phyloP scores from a whole-genome alignment of 2,329 filamentous ascomycete genomes.

The Cladosporium halotolerans region DNA sequence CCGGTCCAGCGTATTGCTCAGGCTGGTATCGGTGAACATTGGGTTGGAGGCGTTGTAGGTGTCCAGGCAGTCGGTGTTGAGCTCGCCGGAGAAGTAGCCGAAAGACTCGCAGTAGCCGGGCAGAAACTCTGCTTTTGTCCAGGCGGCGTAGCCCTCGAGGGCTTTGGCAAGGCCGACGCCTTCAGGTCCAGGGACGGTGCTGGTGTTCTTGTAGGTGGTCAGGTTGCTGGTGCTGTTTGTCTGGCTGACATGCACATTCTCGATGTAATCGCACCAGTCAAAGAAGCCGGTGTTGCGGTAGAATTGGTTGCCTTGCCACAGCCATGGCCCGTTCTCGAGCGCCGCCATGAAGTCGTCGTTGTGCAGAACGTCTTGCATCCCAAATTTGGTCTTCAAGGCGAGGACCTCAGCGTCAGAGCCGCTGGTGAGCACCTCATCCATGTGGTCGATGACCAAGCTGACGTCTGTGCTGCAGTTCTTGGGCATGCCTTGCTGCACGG shows the following conservation, averaged over 20 bases:
- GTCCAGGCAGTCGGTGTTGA: constrained; percentile 47
- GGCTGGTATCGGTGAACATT: constrained; percentile 45
- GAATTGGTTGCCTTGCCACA: constrained; percentile 52
- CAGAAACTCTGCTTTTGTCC: constrained; percentile 42
- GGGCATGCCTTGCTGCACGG: constrained; percentile 53
- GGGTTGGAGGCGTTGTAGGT: constrained; percentile 46
- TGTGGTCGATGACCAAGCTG: constrained; percentile 45
- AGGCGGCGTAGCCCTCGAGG: constrained; percentile 50
- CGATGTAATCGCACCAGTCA: constrained; percentile 38
- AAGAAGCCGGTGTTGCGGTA: constrained; percentile 41
- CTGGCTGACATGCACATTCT: constrained; percentile 22
- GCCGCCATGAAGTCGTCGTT: constrained; percentile 50
- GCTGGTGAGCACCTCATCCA: constrained; percentile 32
- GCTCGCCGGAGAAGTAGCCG: constrained; percentile 42
- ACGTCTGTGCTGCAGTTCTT: constrained; percentile 53
- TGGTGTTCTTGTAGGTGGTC: constrained; percentile 25
- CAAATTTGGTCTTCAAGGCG: constrained; percentile 48
- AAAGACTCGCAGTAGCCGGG: constrained; percentile 44
- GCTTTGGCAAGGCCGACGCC: constrained; percentile 52
- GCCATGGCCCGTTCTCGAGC: constrained; percentile 51
- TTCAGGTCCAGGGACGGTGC: constrained; percentile 29
- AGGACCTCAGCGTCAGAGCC: constrained; percentile 29
- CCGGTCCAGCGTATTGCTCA: constrained; percentile 43
- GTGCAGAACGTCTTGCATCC: constrained; percentile 44
- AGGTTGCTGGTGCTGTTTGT: constrained; percentile 28